Conservation (phyloP, 306 rosid genomes). For the Fragaria nilgerrensis region DNA sequence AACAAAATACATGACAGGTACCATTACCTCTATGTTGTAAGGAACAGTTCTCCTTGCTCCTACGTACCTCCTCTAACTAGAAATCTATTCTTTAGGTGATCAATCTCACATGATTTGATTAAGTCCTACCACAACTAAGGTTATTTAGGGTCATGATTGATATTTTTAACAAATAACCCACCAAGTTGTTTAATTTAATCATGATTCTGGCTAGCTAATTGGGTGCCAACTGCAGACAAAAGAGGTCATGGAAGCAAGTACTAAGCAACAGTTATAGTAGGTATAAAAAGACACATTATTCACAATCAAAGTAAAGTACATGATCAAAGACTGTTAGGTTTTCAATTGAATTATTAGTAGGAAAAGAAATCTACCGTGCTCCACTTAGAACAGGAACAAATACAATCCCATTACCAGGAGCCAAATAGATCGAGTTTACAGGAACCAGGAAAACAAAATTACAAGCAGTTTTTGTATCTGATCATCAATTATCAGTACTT, state of each 20-base stretch:
- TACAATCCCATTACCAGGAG: conserved; percentile 1
- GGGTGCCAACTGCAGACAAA: not conserved
- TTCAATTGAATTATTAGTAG: not conserved
- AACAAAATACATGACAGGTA: not conserved
- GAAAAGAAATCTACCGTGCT: not conserved
- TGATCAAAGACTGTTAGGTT: not conserved
- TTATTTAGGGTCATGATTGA: not conserved
- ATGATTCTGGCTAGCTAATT: not conserved
- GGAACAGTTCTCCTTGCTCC: too few relatives aligned
- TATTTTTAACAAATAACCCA: not conserved
- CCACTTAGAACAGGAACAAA: not conserved
- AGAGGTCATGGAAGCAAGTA: not conserved
- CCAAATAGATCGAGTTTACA: not conserved
- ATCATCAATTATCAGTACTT: not conserved
- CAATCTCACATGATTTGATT: not conserved
- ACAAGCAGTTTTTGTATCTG: not conserved
- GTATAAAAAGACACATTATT: not conserved
- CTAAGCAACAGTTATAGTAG: not conserved
- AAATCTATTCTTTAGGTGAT: too few relatives aligned
- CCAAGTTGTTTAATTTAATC: not conserved
- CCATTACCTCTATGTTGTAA: not conserved
- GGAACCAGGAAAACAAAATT: not conserved
- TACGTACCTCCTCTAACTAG: too few relatives aligned
- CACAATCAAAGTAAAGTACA: not conserved
- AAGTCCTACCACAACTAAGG: not conserved